Conservation (phyloP, 208 protist genomes). For the Leishmania aethiopica region DNA sequence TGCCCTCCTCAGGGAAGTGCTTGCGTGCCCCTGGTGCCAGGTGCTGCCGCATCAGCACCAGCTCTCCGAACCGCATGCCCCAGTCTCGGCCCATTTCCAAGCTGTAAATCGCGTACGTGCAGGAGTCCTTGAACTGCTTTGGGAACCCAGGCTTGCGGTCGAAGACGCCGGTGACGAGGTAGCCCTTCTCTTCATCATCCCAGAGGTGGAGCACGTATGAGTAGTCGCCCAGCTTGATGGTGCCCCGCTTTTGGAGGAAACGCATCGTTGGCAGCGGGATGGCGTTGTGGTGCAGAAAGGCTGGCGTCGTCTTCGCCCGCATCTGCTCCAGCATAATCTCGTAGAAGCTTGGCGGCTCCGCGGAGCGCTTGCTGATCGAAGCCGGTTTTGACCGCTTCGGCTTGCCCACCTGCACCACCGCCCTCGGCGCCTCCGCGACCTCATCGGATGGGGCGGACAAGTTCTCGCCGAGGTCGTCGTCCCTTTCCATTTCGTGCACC, state of each 20-base stretch:
- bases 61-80: slow-evolving; percentile 21
- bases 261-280: slow-evolving; percentile 51
- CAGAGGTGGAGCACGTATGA: slow-evolving; percentile 64
- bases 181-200: slow-evolving; percentile 77
- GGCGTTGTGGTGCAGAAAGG: slow-evolving; percentile 83
- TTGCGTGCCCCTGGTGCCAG: slow-evolving; percentile 18
- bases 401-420: background rate
- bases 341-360: background rate
- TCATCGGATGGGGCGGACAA: background rate
- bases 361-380: background rate
- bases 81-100: slow-evolving; percentile 30
- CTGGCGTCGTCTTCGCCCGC: slow-evolving; percentile 37
- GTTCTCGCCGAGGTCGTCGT: background rate
- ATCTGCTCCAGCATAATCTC: slow-evolving; percentile 45
- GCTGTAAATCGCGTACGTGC: slow-evolving; percentile 19
- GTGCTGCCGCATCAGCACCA: slow-evolving; percentile 26
- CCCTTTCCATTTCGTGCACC: slow-evolving; percentile 4
- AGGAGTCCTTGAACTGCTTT: slow-evolving; percentile 26
- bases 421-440: background rate
- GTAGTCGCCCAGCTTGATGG: slow-evolving; percentile 33
- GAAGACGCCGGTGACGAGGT: slow-evolving; percentile 75
- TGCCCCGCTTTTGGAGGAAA: slow-evolving; percentile 52
- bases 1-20: slow-evolving; percentile 27
- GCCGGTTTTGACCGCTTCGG: background rate
- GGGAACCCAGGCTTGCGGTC: slow-evolving; percentile 40